Base-by-base conservation (phyloP, 2,329 filamentous ascomycete genomes). In the Cercospora zeina region DNA sequence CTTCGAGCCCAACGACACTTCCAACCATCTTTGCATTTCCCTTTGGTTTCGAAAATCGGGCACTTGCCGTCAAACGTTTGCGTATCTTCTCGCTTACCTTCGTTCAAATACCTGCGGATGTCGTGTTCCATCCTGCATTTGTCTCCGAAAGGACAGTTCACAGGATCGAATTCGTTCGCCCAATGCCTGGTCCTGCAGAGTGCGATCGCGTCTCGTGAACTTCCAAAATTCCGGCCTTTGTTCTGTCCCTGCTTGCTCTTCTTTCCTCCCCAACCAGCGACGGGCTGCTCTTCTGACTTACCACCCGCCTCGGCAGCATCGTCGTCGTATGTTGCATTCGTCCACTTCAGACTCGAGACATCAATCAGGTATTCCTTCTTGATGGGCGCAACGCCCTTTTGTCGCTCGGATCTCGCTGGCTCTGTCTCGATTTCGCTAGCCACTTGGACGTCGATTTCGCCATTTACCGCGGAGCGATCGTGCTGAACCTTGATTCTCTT, bases 1-100 rank as follows among this genome's bases (percentile, higher is more conserved):
- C 91, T 96, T 65, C 84, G 84, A 34, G 91, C 89, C 72, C 97
- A 96, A 21, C 93, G 89, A 75, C 95, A 99, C 75, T 93, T 96
- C 93, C 93, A 99, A 5, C 95, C 95, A 13, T 89, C 85, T 54
- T 85, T 83, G 71, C 95, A 99, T 65, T 82, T 85, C 11, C 93
- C 93, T 66, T 88, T 85, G 14, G 81, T 80, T 67, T 90, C 87
- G 75, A 87, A 97, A 8, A 96, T 84, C 0, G 93, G 93, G 72
- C 95, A 99, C 65, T 88, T 81, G 6, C 90, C 89, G 45, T 82
- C 83, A 70, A 96, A 89, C 0, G 89, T 91, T 4, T 83, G 83
- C 39, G 97, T 81, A 72, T 97, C 91, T 63, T 86, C 86, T 49
- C 91, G 86, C 67, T 93, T 93, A 64, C 92, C 89, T 61, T 95